Base-by-base conservation (phyloP, 1,139 yeast genomes). In the Blastobotrys serpentis region DNA sequence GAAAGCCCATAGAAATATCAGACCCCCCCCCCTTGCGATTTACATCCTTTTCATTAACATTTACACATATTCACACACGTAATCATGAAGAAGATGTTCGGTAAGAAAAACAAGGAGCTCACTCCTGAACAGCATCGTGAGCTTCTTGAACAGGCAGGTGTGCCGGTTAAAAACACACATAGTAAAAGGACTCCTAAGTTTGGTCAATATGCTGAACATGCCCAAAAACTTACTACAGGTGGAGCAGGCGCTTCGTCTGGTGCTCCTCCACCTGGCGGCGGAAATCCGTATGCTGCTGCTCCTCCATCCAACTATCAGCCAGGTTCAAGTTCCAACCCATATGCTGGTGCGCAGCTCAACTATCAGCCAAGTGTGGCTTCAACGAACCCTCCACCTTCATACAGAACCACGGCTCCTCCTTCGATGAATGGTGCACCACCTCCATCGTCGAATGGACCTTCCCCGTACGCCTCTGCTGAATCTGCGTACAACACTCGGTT, bases 301-400 rank as follows among this genome's bases (percentile, higher is more conserved):
- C 68, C 80, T 26, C 74, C 80, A n/a, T 14, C 43, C 6, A 26
- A 25, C 5, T 19, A 17, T 11, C 69, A 70, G 22, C 68, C 73
- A 54, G 79, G 79, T 13, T 11, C 19, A 4, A 23, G 47, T 16
- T 18, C 43, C 29, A 65, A 69, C 36, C 70, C 52, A 19, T 76
- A 54, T 73, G 79, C 63, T 74, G 45, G 46, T 4, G 51, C 43
- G 13, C 55, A 32, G 50, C 51, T 30, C 41, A 41, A 25, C 32
- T 48, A 48, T 33, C 46, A 44, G 34, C 46, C 48, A 8, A 44
- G 51, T 16, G 37, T 26, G 22, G 42, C 43, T 4, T 41, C 43
- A 14, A 25, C 33, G 6, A 26, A 25, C 23, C 21, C 33, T 17
- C 51, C 51, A 8, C 52, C 52, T 6, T 49, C 52, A 11, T 49